Evolutionary conservation across 306 rosid genomes (phyloP), one percentile per base, ranked within the genome.

Genomic region (Acmispon strigosus): DNA sequence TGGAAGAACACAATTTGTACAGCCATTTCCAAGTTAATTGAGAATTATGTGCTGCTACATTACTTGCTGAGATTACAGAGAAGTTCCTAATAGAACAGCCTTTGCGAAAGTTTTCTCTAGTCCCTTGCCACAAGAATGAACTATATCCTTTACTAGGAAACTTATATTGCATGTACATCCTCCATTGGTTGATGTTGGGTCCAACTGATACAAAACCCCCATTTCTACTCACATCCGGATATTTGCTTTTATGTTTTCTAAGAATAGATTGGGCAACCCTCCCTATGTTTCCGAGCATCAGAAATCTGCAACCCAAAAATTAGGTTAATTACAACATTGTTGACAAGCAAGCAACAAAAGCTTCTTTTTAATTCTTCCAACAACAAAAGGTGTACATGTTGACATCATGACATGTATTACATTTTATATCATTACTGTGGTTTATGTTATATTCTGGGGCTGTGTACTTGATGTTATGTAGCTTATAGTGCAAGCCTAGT

Each of bases 21-120:
- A 88, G 69, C 70, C 77, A 82, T 71, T 79, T 88, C 97, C 88
- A 88, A 62, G 79, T 79, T 72, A 76, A 45, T 60, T 70, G 87
- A 27, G 86, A 81, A 58, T 79, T 78, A 32, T 77, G 82, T 49
- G 70, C 69, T 58, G 81, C 81, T 4, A 75, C 54, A 74, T 67
- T 74, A 44, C 82, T 74, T n/a, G 80, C 80, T 7, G 83, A 69
- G 51, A 83, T 42, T 27, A 41, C 62, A 66, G 79, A 61, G 47
- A 80, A 80, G 47, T 75, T 81, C 70, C 75, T 70, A 48, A 77
- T 74, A 59, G 71, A 16, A 66, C 44, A 70, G 36, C 66, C 52
- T 62, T 59, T 58, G 75, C 47, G 36, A 62, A 79, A 63, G 50
- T 77, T 78, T 72, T 73, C 80, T 29, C 56, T 57, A 5, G 84